A percentile compares a stretch with the other conserved stretches of the same genome.
Conservation (phyloP, 208 protist species). For the Leishmania mexicana region DNA sequence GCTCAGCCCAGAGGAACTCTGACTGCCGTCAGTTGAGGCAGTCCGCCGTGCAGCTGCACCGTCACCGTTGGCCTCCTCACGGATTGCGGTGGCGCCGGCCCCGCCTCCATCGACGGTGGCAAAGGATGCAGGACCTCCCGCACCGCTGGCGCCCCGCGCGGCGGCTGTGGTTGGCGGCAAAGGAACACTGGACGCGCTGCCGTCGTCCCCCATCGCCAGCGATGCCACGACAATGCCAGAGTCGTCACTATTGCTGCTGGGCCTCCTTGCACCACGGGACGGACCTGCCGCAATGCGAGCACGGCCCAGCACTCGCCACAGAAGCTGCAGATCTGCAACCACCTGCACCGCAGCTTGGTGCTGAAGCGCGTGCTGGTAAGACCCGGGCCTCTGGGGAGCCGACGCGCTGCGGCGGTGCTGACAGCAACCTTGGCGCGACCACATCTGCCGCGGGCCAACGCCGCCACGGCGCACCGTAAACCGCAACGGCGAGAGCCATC, state of each 20-base stretch:
- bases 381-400: neutral
- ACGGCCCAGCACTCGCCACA: constrained; percentile 14
- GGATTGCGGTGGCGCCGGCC: neutral
- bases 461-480: neutral
- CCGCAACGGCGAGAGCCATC: constrained; percentile 37
- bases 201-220: neutral
- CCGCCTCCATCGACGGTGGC: neutral
- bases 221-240: neutral
- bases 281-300: constrained; percentile 6
- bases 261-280: neutral
- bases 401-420: neutral
- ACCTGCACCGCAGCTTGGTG: constrained; percentile 26
- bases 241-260: neutral
- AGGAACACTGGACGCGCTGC: neutral
- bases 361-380: constrained; percentile 4
- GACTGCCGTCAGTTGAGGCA: neutral
- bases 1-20: neutral
- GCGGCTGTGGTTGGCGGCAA: neutral
- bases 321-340: constrained; percentile 12
- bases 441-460: neutral
- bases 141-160: neutral
- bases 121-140: neutral
- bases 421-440: neutral
- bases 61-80: neutral
- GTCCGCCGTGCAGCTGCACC: neutral